Evolutionary conservation across 2,329 filamentous ascomycete genomes (phyloP), one percentile per base, ranked within the genome.

Genomic region (Thielaviopsis ethacetica): DNA sequence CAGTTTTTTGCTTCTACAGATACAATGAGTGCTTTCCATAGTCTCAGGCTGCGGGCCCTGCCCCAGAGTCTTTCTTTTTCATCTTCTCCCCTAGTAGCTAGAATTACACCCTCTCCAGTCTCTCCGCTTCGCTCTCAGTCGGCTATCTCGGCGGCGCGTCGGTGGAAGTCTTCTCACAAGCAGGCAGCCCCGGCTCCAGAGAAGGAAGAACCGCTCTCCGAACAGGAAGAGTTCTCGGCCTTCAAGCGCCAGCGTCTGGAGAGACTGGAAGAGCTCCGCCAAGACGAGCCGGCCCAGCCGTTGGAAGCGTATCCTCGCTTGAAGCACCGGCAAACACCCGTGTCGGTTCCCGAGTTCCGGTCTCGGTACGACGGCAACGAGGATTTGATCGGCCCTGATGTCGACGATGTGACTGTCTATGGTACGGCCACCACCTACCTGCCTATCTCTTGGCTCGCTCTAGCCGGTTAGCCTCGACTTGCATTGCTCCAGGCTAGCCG

Each of bases 11-110:
- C 55, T 64, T 60, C 7, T 30, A 54, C 53, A 72, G 66, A 63
- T 63, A 63, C 62, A 54, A 75, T 73, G 70, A 74, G 67, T 65
- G 66, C 65, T 62, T 64, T 67, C 61, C 67, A 67, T 62, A 70
- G 68, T 65, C 64, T 73, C 58, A 68, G 71, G 63, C 67, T 69
- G 66, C 69, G 68, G 59, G 55, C 55, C 27, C 51, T 61, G 26
- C 21, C 55, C 59, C 55, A 26, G 19, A 58, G 59, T 58, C 56
- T 61, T 30, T 44, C 56, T 26, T 24, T 47, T 22, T 58, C 44
- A n/a, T 19, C 34, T 10, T n/a, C 47, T 22, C 38, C 57, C 50
- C 15, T 49, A 47, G 52, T 58, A 56, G 58, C 58, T 59, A 22
- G n/a, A 22, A 52, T n/a, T 6, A 47, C 17, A 12, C 38, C 24